These are phyloP conservation scores for Macadamia tetraphylla DNA, from an alignment of 164 flowering plant genomes.

Conservation along the genomic window DNA sequence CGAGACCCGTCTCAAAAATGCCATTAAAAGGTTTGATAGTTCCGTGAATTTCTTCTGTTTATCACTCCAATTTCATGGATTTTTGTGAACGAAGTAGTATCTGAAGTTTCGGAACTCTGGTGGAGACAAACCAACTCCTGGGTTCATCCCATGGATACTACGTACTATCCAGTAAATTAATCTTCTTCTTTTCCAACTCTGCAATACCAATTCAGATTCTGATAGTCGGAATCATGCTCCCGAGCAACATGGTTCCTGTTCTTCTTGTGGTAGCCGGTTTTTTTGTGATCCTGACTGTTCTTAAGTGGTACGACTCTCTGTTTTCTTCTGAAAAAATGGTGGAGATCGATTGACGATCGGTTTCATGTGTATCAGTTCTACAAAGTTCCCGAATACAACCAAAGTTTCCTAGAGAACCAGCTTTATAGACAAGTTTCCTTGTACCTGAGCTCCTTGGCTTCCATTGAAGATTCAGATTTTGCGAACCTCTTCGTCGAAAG, in stretches of 20 bases:
- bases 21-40: no score
- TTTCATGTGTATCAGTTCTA: slow-evolving; percentile 32
- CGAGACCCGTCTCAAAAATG: no score
- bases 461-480: slow-evolving; percentile 44
- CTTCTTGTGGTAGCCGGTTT: background rate
- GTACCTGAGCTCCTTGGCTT: slow-evolving; percentile 41
- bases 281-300: slow-evolving; percentile 13
- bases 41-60: no score
- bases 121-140: no score
- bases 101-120: no score
- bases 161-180: no score
- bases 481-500: slow-evolving; percentile 42
- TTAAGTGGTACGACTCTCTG: slow-evolving; percentile 22
- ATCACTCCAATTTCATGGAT: no score
- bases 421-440: slow-evolving; percentile 30
- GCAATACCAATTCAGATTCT: background rate
- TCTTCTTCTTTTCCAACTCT: no score
- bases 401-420: slow-evolving; percentile 39
- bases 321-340: slow-evolving; percentile 15
- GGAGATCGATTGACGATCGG: slow-evolving; percentile 24
- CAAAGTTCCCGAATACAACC: slow-evolving; percentile 46
- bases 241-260: background rate
- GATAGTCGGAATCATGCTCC: background rate
- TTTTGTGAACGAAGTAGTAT: no score
- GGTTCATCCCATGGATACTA: no score